Evolutionary conservation across 1,139 yeast species (phyloP).

Genomic region (Sugiyamaella japonica): DNA sequence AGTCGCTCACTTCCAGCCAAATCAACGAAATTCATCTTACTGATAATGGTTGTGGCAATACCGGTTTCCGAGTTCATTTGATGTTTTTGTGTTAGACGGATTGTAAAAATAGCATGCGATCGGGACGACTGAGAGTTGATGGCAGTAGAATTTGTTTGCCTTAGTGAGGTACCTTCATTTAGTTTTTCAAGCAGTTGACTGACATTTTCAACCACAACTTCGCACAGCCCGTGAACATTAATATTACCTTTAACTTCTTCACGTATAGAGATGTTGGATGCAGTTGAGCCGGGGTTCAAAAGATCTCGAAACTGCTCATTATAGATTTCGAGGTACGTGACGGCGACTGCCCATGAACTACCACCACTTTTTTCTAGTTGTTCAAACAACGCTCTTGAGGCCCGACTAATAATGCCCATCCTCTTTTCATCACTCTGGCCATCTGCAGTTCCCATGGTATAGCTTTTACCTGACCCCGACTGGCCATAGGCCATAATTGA

Average conservation of each 20-base stretch:
- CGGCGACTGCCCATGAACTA: slow-evolving; percentile 28
- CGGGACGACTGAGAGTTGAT: slow-evolving; percentile 35
- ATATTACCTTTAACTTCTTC: slow-evolving; percentile 33
- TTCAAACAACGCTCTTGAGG: slow-evolving; percentile 26
- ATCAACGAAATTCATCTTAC: slow-evolving; percentile 71
- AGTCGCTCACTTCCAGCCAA: slow-evolving; percentile 86
- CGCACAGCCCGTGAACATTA: slow-evolving; percentile 29
- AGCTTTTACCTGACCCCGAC: slow-evolving; percentile 40
- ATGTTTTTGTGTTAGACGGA: slow-evolving; percentile 31
- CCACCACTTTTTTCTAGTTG: slow-evolving; percentile 6
- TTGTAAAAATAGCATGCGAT: slow-evolving; percentile 36
- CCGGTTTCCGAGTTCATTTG: slow-evolving; percentile 27
- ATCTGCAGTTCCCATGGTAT: slow-evolving; percentile 37
- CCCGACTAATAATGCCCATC: slow-evolving; percentile 30
- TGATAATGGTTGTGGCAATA: slow-evolving; percentile 35
- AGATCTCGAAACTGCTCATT: slow-evolving; percentile 70
- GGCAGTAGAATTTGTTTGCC: slow-evolving; percentile 36
- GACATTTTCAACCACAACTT: slow-evolving; percentile 28
- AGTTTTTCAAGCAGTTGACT: slow-evolving; percentile 27
- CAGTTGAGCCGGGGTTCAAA: slow-evolving; percentile 31
- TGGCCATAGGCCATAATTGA: slow-evolving; percentile 41
- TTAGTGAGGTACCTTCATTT: slow-evolving; percentile 29
- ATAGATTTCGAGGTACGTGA: slow-evolving; percentile 56
- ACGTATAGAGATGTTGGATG: slow-evolving; percentile 25
- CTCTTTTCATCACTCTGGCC: slow-evolving; percentile 20